Conservation (phyloP, 2,329 filamentous ascomycete species). For the Seiridium cupressi region DNA sequence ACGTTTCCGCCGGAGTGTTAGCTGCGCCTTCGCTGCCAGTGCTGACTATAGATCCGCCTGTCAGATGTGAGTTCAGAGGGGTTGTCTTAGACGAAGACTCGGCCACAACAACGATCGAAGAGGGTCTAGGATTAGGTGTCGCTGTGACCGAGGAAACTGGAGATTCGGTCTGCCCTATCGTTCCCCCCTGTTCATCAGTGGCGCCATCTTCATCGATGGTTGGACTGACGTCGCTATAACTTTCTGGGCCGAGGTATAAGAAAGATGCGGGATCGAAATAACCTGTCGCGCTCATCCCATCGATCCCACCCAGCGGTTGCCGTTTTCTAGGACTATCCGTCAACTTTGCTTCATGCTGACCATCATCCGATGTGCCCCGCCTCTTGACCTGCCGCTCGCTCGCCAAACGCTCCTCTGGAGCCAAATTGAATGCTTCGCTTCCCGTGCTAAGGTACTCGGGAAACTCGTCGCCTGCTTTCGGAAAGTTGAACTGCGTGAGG, state of each 20-base stretch:
- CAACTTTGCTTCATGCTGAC: conserved; percentile 13
- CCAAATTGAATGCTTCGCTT: conserved; percentile 35
- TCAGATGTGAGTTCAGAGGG: not conserved
- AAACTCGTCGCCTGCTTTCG: conserved; percentile 56
- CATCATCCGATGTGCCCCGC: conserved; percentile 20
- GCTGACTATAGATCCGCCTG: not conserved
- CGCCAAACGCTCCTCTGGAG: conserved; percentile 52
- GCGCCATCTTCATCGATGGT: conserved; percentile 31
- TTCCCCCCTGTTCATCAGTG: not conserved
- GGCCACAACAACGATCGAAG: not conserved
- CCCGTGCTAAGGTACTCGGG: conserved; percentile 45
- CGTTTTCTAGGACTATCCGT: conserved; percentile 17
- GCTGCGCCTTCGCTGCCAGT: not conserved
- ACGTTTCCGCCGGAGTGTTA: not conserved
- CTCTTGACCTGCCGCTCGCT: conserved; percentile 49
- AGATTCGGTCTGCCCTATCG: not conserved
- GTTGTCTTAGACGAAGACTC: not conserved
- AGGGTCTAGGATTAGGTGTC: not conserved
- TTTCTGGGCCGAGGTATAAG: conserved; percentile 49
- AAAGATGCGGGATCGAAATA: conserved; percentile 53
- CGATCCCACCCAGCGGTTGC: conserved; percentile 20
- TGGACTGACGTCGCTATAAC: conserved; percentile 44
- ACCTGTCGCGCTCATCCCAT: conserved; percentile 30
- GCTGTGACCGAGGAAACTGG: not conserved
- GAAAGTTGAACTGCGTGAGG: conserved; percentile 55